Percentiles rank a stretch among this genome's conserved stretches.
Conservation (phyloP, 140 eudicot species). For the Anethum foeniculum region DNA sequence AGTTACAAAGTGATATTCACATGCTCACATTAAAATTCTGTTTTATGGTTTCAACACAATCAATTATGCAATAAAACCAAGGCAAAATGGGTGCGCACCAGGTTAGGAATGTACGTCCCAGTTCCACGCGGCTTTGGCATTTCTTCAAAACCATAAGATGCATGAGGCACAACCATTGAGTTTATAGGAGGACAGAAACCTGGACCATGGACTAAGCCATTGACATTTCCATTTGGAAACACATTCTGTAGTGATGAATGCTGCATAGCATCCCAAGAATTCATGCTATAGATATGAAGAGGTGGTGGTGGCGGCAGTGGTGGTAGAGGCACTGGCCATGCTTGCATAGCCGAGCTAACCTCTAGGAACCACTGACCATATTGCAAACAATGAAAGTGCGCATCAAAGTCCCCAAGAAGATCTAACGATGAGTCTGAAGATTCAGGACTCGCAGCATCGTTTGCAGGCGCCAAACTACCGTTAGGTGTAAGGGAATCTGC, state of each 20-base stretch:
- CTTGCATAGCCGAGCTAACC: constrained; percentile 6
- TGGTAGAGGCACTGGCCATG: constrained; percentile 5
- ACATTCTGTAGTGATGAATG: constrained; percentile 27
- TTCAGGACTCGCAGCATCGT: constrained; percentile 15
- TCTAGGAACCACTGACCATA: constrained; percentile 42
- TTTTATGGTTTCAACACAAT: background rate
- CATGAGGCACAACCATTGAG: constrained; percentile 21
- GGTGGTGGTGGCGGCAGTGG: constrained; percentile 26
- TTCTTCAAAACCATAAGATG: constrained; percentile 35
- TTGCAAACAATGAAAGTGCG: constrained; percentile 25
- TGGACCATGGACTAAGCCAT: constrained; percentile 27
- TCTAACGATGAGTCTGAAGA: constrained; percentile 19
- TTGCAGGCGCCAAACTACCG: background rate
- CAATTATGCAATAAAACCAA: background rate
- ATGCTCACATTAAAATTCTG: background rate
- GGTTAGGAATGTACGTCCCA: constrained; percentile 55
- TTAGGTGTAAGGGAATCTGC: constrained; percentile 6
- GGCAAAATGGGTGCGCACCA: constrained; percentile 26
- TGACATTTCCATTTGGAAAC: constrained; percentile 23
- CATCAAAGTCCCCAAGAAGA: constrained; percentile 44
- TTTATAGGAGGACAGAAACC: constrained; percentile 22
- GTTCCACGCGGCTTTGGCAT: constrained; percentile 47
- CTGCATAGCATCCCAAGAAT: constrained; percentile 21
- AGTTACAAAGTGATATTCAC: background rate
- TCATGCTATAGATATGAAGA: constrained; percentile 17